Base-by-base conservation (phyloP, 1,139 yeast genomes). In the Kurtzmaniella natalensis region DNA sequence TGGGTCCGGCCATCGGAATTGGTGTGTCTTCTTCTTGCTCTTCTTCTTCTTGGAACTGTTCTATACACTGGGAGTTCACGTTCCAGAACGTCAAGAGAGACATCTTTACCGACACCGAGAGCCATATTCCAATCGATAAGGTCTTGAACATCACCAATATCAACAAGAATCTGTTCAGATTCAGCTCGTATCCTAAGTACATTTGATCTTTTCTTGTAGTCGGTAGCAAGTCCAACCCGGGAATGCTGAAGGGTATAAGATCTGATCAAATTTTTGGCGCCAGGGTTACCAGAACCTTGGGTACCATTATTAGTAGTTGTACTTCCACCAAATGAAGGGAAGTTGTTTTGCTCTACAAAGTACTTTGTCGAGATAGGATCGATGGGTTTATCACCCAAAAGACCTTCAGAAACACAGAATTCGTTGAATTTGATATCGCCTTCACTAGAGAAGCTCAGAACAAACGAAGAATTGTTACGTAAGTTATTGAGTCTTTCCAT, bases 31-130 rank as follows among this genome's bases (percentile, higher is more conserved):
- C 50, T 30, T 34, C 61, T 41, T 34, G 59, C 46, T 36, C 75
- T 48, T 51, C 88, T 64, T 46, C 89, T 64, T 45, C 89, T 61
- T 3, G 94, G 94, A 7, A 83, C 87, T 0, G 86, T 79, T 49
- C 88, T 64, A 52, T 81, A 82, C 19, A 65, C 64, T 3, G 94
- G 92, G 52, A 76, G 51, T 32, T 75, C 78, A 32, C 94, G 61
- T 18, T 70, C 62, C 24, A 61, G 64, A 19, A 83, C 45, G 52
- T 83, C 92, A 28, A 81, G 57, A 3, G 87, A 61, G 18, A 82
- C 73, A 45, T 79, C 85, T 36, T 76, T 74, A 1, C 86, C 92
- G 6, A 75, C 63, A 32, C 70, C 66, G 3, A 83, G 37, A 31
- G 74, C 74, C 51, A 70, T 64, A 37, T 81, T 71, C 89, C 92